A percentile compares a stretch with the other conserved stretches of the same genome.
Conservation (phyloP, 148 eudicot species). For the Hydrangea macrophylla region DNA sequence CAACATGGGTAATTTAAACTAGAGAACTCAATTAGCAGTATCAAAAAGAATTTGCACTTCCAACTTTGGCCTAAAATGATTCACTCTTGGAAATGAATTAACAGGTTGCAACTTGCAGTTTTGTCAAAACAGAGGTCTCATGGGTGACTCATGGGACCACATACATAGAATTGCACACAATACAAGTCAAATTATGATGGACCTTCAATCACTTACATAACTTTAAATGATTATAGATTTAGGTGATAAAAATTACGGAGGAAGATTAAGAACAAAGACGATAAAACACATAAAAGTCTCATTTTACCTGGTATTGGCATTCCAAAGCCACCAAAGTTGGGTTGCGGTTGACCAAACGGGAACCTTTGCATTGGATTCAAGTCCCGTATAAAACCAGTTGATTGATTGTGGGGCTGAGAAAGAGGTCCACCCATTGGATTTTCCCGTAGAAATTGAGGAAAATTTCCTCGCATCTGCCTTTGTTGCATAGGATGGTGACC, state of each 20-base stretch:
- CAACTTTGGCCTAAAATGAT: no score
- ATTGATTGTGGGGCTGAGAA: slow-evolving; percentile 46
- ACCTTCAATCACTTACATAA: neutral
- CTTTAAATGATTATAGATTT: neutral
- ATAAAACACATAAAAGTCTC: neutral
- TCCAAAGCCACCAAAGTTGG: slow-evolving; percentile 56
- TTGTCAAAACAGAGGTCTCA: no score
- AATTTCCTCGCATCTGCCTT: slow-evolving; percentile 56
- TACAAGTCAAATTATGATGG: neutral
- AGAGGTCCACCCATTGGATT: slow-evolving; percentile 44
- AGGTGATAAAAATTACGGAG: slow-evolving; percentile 3
- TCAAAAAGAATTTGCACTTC: no score
- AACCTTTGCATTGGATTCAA: slow-evolving; percentile 54
- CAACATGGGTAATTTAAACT: no score
- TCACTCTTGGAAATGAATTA: no score
- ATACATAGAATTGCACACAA: neutral
- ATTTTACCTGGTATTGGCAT: slow-evolving; percentile 58
- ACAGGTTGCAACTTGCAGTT: no score
- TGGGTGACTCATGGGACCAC: neutral
- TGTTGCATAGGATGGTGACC: slow-evolving; percentile 57
- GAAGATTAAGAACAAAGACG: neutral
- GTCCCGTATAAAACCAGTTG: slow-evolving; percentile 49
- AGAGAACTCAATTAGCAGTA: no score
- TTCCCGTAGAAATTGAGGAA: slow-evolving; percentile 47
- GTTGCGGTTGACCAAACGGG: slow-evolving; percentile 59